These are phyloP conservation scores for Calocybe indica DNA, from an alignment of 768 basidiomycete genomes.

Conservation along the genomic window DNA sequence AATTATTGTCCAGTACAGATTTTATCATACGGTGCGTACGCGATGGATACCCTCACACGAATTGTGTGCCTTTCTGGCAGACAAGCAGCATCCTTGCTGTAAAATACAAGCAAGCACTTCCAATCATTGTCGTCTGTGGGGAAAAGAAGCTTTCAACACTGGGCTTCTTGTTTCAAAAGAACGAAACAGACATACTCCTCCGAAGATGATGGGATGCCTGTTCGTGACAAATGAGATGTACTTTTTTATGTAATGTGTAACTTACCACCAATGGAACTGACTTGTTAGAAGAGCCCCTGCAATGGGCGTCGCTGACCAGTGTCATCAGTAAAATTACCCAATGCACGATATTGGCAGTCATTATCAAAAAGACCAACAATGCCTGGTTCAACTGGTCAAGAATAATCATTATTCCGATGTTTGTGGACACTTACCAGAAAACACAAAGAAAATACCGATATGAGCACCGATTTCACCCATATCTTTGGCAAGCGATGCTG, in stretches of 20 bases:
- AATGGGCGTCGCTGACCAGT: slow-evolving; percentile 36
- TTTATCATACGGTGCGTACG: too few species aligned
- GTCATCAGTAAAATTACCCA: neutral
- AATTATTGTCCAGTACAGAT: too few species aligned
- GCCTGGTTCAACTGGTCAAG: slow-evolving; percentile 5
- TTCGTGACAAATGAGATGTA: neutral
- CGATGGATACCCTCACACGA: too few species aligned
- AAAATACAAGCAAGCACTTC: too few species aligned
- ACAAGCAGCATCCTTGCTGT: too few species aligned
- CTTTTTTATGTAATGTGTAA: slow-evolving; percentile 23
- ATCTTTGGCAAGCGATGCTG: slow-evolving; percentile 28
- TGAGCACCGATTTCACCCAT: slow-evolving; percentile 43
- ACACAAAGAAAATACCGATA: slow-evolving; percentile 38
- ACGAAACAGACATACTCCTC: slow-evolving; percentile 14
- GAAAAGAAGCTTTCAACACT: too few species aligned
- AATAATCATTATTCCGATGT: neutral
- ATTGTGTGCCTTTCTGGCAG: too few species aligned
- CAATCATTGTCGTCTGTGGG: too few species aligned
- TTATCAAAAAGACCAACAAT: slow-evolving; percentile 31
- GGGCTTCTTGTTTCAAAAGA: too few species aligned
- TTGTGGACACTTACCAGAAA: slow-evolving; percentile 1
- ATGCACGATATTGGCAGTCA: neutral
- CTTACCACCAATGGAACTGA: slow-evolving; percentile 36
- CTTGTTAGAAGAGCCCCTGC: slow-evolving; percentile 43
- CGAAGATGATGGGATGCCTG: slow-evolving; percentile 9